Evolutionary conservation across 2,329 filamentous ascomycete species (phyloP), one percentile per base, ranked within the genome.

Genomic region (Zymoseptoria tritici): DNA sequence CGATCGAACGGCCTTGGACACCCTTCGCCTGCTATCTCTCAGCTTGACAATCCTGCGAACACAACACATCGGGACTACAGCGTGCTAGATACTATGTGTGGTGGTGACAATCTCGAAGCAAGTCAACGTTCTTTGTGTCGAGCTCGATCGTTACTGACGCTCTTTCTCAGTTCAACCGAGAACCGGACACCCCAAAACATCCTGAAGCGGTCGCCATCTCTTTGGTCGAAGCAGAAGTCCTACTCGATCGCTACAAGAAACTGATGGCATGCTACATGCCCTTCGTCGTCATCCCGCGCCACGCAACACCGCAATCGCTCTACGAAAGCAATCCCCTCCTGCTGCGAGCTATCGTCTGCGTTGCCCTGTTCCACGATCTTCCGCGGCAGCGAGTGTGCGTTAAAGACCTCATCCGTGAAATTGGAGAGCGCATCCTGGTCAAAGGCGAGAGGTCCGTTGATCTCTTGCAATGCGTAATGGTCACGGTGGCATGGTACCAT

Each of bases 361-460:
- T 72, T 8, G 59, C 70, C 2, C 62, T 64, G 36, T 67, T 70
- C 29, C 65, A 71, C 50, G 68, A 72, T 53, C 61, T 70, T 4
- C 59, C 66, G 2, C 60, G 64, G 21, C 70, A 72, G 52, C 66
- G 67, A 46, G 21, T 50, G 1, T 62, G 70, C 50, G 63, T 70
- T 24, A 68, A 66, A 58, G 60, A 67, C 26, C 54, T 72, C 20
- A 68, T 70, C 59, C 64, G 66, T 5, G 65, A 69, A n/a, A 59
- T 72, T 26, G 66, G 64, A 36, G 66, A 71, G 52, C 59, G 67
- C 20, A 65, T 71, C 13, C 62, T 72, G 46, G 63, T 71, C 22
- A 67, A 70, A 13, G 66, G 65, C 31, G 70, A 72, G 60, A 71
- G 71, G 55, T 65, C 62, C 3, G 42, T 71, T 13, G 70, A 70